Percentiles rank a stretch among this genome's conserved stretches.
Conservation (phyloP, 306 rosid species). For the cucumber (Cucumis sativus) region DNA sequence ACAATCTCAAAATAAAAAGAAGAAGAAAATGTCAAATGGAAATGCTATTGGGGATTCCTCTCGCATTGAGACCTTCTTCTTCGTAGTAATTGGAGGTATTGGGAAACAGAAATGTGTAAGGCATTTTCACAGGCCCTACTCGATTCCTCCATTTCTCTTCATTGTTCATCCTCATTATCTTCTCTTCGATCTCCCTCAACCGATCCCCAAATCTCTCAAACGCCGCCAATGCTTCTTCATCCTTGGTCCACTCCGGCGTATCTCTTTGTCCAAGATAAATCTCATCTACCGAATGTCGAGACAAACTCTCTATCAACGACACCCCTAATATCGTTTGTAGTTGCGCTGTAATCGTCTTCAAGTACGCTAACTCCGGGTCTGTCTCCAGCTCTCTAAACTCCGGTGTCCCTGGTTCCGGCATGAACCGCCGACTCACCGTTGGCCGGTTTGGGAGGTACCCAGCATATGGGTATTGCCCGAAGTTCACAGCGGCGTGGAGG, state of each 20-base stretch:
- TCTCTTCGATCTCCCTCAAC: conserved; percentile 44
- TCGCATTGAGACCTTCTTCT: conserved; percentile 77
- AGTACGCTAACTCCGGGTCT: conserved; percentile 54
- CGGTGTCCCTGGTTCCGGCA: conserved; percentile 82
- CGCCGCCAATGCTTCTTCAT: conserved; percentile 41
- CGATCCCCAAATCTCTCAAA: conserved; percentile 44
- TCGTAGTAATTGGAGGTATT: conserved; percentile 53
- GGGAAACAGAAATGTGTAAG: conserved; percentile 71
- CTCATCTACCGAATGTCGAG: conserved; percentile 84
- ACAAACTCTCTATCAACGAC: conserved; percentile 65
- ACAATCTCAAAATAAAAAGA: too few species aligned
- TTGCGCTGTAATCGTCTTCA: conserved; percentile 85
- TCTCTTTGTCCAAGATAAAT: conserved; percentile 78
- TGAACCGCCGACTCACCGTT: conserved; percentile 81
- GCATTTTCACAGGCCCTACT: conserved; percentile 56
- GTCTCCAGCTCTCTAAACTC: conserved; percentile 57
- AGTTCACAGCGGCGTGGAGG: conserved; percentile 88
- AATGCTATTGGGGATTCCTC: conserved; percentile 86
- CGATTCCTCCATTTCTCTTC: conserved; percentile 57
- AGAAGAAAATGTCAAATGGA: conserved; percentile 31
- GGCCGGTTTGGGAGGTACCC: conserved; percentile 96
- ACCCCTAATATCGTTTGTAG: conserved; percentile 79
- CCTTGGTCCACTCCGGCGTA: conserved; percentile 48
- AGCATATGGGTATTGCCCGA: conserved; percentile 88
- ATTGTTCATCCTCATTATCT: conserved; percentile 38